Evolutionary conservation across 768 basidiomycete genomes (phyloP), one percentile per base, ranked within the genome.

Genomic region (Phylloporus arenicola): DNA sequence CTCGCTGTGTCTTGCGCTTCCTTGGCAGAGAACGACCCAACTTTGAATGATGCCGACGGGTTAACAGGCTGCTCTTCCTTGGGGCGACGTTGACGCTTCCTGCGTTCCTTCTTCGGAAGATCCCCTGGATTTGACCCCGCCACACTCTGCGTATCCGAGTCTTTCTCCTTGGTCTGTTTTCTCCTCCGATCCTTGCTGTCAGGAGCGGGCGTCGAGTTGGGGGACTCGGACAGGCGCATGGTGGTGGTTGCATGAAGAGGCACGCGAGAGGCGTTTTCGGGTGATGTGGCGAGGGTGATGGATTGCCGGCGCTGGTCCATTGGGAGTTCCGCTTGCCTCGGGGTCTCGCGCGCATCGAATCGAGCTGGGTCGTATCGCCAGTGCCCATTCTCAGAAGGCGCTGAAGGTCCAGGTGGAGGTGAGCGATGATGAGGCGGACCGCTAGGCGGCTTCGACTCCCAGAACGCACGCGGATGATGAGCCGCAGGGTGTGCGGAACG

Each of bases 301-400:
- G 56, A 67, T 17, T 64, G 66, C 35, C 66, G 60, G 27, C 67
- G 70, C 30, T 75, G 73, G 31, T 70, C 70, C 22, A 56, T 9
- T 12, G 19, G 55, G 12, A 59, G 39, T 10, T 70, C 70, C 6
- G 58, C 49, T 55, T 68, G 64, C 53, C 70, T 56, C 4, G 68
- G 64, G 2, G 58, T 54, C 46, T 80, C 81, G 31, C 78, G 74
- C 38, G 68, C 64, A 35, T 79, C 78, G 53, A 77, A 77, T 19
- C 79, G 72, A 6, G 66, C 66, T 0, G 83, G 83, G 57, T 87
- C 86, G 54, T 87, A 88, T 16, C 85, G 74, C 55, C 80, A 72
- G 14, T 66, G 69, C 0, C 74, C 60, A 24, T 64, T 71, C 45
- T 81, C 81, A 11, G 71, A 70, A 27, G 70, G 71, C 10, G 65